Conservation (phyloP, 257 asterid genomes). For the Coffea canephora region DNA sequence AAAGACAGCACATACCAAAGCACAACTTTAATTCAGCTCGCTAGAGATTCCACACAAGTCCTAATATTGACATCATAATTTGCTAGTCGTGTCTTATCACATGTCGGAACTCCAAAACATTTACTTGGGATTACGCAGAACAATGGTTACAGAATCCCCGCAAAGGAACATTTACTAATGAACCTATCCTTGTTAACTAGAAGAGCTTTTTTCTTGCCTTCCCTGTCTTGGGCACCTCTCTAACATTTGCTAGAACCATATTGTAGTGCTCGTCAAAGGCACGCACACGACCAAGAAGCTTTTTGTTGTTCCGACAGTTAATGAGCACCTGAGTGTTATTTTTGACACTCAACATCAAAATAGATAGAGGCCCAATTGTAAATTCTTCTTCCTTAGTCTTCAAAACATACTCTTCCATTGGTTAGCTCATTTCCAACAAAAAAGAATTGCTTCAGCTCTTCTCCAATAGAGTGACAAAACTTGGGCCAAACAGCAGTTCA, state of each 20-base stretch:
- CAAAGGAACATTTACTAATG: slow-evolving; percentile 89
- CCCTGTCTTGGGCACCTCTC: slow-evolving; percentile 78
- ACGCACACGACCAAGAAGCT: no score
- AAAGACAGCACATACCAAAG: not conserved
- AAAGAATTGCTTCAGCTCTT: not conserved
- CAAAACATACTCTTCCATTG: slow-evolving; percentile 67
- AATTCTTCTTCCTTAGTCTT: slow-evolving; percentile 87
- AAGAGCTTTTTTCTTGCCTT: slow-evolving; percentile 94
- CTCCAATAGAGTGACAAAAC: not conserved
- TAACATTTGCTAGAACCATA: no score
- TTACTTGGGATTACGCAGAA: slow-evolving; percentile 76
- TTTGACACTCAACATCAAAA: no score
- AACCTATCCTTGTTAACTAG: slow-evolving; percentile 88
- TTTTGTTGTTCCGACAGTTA: no score
- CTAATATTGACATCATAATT: not conserved
- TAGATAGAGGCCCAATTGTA: slow-evolving; percentile 80
- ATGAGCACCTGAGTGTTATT: no score
- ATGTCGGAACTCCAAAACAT: not conserved
- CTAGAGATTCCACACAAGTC: not conserved
- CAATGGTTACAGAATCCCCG: slow-evolving; percentile 51
- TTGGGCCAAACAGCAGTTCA: not conserved
- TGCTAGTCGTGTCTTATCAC: not conserved
- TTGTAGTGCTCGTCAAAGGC: no score
- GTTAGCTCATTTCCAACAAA: slow-evolving; percentile 29
- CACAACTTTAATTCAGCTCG: not conserved